Evolutionary conservation across 2,329 filamentous ascomycete species (phyloP).

Genomic region (Rhexocercosporidium sp.): DNA sequence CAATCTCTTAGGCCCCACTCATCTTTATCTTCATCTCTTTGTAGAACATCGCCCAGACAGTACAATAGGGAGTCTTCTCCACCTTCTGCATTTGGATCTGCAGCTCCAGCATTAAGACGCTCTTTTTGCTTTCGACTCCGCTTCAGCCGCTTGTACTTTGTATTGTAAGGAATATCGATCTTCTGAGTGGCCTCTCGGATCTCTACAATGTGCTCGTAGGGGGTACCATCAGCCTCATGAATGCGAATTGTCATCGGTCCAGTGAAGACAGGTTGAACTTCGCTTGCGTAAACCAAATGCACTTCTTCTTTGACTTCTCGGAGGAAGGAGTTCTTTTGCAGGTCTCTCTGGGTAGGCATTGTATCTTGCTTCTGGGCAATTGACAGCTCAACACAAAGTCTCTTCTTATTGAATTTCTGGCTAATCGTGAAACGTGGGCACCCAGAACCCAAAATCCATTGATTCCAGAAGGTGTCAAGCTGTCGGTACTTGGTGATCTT

Average conservation of each 20-base stretch:
- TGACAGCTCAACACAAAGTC: slow-evolving; percentile 89
- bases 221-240: slow-evolving; percentile 96
- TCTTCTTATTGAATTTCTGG: slow-evolving; percentile 97
- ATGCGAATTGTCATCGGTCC: slow-evolving; percentile 98
- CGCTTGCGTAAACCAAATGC: slow-evolving; percentile 69
- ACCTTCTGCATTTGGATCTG: slow-evolving; percentile 66
- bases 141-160: slow-evolving; percentile 97
- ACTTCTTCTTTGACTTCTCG: slow-evolving; percentile 82
- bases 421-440: slow-evolving; percentile 87
- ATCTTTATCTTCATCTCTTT: slow-evolving; percentile 78
- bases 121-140: slow-evolving; percentile 83
- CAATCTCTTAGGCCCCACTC: slow-evolving; percentile 90
- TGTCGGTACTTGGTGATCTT: slow-evolving; percentile 81
- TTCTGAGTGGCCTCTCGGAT: slow-evolving; percentile 86
- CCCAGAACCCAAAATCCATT: slow-evolving; percentile 89
- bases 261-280: slow-evolving; percentile 81
- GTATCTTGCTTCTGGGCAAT: slow-evolving; percentile 74
- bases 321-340: slow-evolving; percentile 79
- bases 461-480: slow-evolving; percentile 88
- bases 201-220: slow-evolving; percentile 96
- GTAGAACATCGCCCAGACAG: slow-evolving; percentile 88
- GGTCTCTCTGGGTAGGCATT: slow-evolving; percentile 51
- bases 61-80: slow-evolving; percentile 87
- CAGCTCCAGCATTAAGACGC: slow-evolving; percentile 66
- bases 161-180: slow-evolving; percentile 97